Percentiles rank a stretch among this genome's conserved stretches.
phyloP scores from a whole-genome alignment of 2,329 filamentous ascomycete species.

The Cryphonectria japonica region DNA sequence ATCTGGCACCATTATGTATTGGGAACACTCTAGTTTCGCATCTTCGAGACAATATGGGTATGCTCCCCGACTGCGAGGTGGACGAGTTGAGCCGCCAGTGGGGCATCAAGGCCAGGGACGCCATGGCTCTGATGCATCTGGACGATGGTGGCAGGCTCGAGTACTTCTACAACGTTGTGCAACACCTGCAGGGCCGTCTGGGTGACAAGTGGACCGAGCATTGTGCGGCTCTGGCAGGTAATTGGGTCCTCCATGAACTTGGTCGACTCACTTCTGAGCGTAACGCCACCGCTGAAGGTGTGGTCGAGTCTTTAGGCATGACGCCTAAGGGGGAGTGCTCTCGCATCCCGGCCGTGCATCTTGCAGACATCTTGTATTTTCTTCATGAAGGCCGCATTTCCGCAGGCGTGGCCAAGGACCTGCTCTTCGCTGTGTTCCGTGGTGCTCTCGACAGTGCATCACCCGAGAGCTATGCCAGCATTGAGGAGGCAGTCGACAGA shows the following conservation, averaged over 20 bases:
- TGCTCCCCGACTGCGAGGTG: conserved; percentile 72
- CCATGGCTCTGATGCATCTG: conserved; percentile 74
- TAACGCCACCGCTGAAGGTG: conserved; percentile 31
- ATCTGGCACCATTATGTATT: conserved; percentile 80
- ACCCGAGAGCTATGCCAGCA: conserved; percentile 39
- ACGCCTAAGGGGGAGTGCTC: conserved; percentile 51
- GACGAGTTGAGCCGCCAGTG: conserved; percentile 64
- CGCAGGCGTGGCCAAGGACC: conserved; percentile 60
- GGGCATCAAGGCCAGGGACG: conserved; percentile 78
- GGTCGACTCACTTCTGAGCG: conserved; percentile 66
- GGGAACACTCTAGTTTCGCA: conserved; percentile 69
- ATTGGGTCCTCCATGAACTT: conserved; percentile 77
- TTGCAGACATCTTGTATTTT: conserved; percentile 56
- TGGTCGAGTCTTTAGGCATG: conserved; percentile 34
- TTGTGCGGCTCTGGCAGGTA: conserved; percentile 55
- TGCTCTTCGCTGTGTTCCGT: conserved; percentile 57
- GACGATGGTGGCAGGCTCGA: conserved; percentile 80
- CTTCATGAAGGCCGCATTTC: conserved; percentile 56
- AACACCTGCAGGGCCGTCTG: conserved; percentile 44
- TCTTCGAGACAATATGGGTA: conserved; percentile 66
- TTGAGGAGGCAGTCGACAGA: conserved; percentile 49
- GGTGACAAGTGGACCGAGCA: conserved; percentile 31
- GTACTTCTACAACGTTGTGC: conserved; percentile 75
- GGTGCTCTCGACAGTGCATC: conserved; percentile 41
- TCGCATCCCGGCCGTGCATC: conserved; percentile 49